Percentiles rank a stretch among this genome's conserved stretches.
phyloP scores from a whole-genome alignment of 2,329 filamentous ascomycete genomes.

The Metarhizium anisopliae region DNA sequence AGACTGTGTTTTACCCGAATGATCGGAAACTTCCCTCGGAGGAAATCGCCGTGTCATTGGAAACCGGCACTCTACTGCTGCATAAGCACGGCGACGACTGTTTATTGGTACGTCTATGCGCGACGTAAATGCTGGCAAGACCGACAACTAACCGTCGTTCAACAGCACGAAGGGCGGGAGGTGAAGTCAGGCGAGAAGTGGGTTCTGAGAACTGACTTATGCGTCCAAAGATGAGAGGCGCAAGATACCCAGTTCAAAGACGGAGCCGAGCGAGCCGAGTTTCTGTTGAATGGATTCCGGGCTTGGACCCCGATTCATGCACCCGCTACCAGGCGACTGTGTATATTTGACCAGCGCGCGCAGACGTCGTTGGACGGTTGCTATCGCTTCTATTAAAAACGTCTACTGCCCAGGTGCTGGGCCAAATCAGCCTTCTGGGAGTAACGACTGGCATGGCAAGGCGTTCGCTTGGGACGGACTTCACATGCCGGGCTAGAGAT shows the following conservation, averaged over 20 bases:
- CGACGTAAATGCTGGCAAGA: not conserved
- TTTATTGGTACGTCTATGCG: slow-evolving; percentile 50
- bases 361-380: too few relatives aligned
- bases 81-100: slow-evolving; percentile 88
- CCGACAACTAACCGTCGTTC: slow-evolving; percentile 14
- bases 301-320: too few relatives aligned
- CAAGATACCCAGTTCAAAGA: not conserved
- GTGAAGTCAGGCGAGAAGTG: slow-evolving; percentile 80
- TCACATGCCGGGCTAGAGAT: too few relatives aligned
- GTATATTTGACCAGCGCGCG: too few relatives aligned
- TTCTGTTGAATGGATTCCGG: not conserved
- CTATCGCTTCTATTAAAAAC: too few relatives aligned
- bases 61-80: slow-evolving; percentile 77
- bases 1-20: slow-evolving; percentile 86
- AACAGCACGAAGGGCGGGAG: slow-evolving; percentile 70
- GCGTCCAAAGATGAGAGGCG: slow-evolving; percentile 41
- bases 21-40: slow-evolving; percentile 46
- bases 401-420: too few relatives aligned
- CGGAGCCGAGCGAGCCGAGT: too few relatives aligned
- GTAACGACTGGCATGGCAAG: too few relatives aligned
- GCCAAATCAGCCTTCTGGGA: too few relatives aligned
- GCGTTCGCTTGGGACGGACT: too few relatives aligned
- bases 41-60: slow-evolving; percentile 62
- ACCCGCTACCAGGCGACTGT: too few relatives aligned
- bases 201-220: slow-evolving; percentile 80